Evolutionary conservation across 805 yeast species (phyloP), one percentile per base, ranked within the genome.

Genomic region (Ogataea methylovora): DNA sequence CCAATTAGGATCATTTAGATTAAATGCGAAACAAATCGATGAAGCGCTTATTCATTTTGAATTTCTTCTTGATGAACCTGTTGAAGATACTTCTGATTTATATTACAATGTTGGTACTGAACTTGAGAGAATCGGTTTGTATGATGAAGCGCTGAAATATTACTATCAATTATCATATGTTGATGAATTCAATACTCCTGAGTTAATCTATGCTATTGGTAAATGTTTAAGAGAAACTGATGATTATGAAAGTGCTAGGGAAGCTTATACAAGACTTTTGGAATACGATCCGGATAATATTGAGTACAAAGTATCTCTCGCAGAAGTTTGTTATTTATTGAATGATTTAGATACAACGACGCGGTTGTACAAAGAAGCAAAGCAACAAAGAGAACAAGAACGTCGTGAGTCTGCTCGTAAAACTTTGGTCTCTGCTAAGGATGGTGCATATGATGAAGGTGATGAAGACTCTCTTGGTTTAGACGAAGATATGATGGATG

Each of bases 1-100:
- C 21, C 84, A 92, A 54, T 53, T 92, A 17, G 94, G 95, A 0
- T 56, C 77, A 9, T 66, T 84, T 32, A 68, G 98, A 38, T 59
- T 92, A 22, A 75, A 77, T 36, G 58, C 75, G 24, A 78, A 75
- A 34, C 67, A 79, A 29, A 62, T 67, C 19, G 71, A 69, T 1
- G 96, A 88, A 45, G 95, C 96, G 0, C 50, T 79, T 37, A 58
- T 56, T 8, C 97, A 90, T 52, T 81, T 84, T 45, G 62, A 61
- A 25, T 71, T 70, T 40, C 59, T 88, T 10, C 55, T 76, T 29
- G 76, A 73, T 28, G 73, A 71, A 22, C 38, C 44, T 7, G 69
- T 77, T 16, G 65, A 63, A 2, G 84, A 76, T 12, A 74, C 82
- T 22, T 64, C 77, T 2, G 97, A 92, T 60, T 64, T 90, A 34